Base-by-base conservation (phyloP, 2,329 filamentous ascomycete genomes). In the Ascochyta lentis region DNA sequence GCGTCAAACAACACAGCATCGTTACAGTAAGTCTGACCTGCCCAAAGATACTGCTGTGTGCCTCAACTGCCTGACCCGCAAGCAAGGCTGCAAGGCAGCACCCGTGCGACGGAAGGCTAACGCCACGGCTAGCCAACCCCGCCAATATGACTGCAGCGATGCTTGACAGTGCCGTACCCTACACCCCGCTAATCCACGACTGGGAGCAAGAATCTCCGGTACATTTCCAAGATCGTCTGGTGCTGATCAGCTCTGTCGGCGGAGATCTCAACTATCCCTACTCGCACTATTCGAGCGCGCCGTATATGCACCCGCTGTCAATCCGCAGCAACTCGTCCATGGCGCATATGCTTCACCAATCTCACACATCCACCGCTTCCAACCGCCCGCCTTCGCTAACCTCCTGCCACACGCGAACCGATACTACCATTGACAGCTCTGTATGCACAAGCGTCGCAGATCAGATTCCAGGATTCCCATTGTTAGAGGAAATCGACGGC, bases 401-500 rank as follows among this genome's bases (percentile, higher is more conserved):
- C 45, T 71, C 66, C 6, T 66, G 57, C 34, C 59, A 55, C 44
- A 51, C 56, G 34, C 50, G 59, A 47, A 66, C 64, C 40, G 63
- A 69, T 9, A 68, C 66, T 1, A 58, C 60, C 6, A 70, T 67
- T 27, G 68, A 68, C 33, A 67, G 61, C 12, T 71, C 67, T 12
- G 59, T 74, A 19, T 65, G 64, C 44, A 73, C 68, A 0, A 62
- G 55, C 1, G 58, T 70, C 8, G 67, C 59, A 22, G 63, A 65
- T 23, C 65, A 57, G 15, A 49, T 66, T 22, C 53, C 62, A n/a
- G 59, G 64, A 41, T 53, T 68, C 4, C 61, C 57, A 3, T 35
- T 70, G 54, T 63, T 74, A 1, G 64, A 70, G 15, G 69, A 73
- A 16, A 53, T 58, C 15, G 65, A 73, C 37, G 71, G 70, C 37